Evolutionary conservation across 2,329 filamentous ascomycete species (phyloP), one percentile per base, ranked within the genome.

Genomic region (Phaeosphaeria sp.): DNA sequence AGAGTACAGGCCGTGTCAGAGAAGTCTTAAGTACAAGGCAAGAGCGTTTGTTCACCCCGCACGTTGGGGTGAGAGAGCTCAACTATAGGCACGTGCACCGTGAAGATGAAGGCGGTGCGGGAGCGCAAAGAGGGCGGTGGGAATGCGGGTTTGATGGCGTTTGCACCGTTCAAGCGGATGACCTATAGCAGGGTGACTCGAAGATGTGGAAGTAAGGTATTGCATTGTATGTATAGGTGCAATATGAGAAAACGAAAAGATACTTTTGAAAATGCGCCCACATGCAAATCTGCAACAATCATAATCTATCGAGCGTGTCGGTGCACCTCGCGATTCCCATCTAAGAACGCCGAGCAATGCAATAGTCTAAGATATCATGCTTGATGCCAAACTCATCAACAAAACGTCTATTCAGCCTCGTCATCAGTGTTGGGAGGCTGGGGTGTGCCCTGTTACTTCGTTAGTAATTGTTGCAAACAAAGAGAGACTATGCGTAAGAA

Each of bases 341-440:
- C 58, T 61, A 59, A 36, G 24, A 64, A 64, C 59, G 59, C 61
- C 61, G 18, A 51, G 60, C 59, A 55, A 64, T 61, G 59, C 59
- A 57, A 58, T 55, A 64, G 56, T 64, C 59, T 64, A 64, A 60
- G 55, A 56, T 59, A 60, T 62, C 54, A 53, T 60, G 44, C 49
- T 30, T 62, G 58, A 33, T 27, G 17, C 49, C 42, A 39, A 25
- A 42, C 21, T 33, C 17, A 47, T 44, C 51, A 54, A 50, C 47
- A 51, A 33, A 55, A 53, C 53, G 51, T 69, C 49, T 72, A 72
- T 45, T 76, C 67, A 55, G 74, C 77, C 57, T 79, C 77, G 55
- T 79, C 77, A 56, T 79, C 77, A 2, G 76, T 77, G 59, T 79
- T 76, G 30, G 70, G 68, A 48, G 76, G 75, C 53, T 77, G 72